Evolutionary conservation across 257 asterid species (phyloP).

Genomic region (Datura wrightii): DNA sequence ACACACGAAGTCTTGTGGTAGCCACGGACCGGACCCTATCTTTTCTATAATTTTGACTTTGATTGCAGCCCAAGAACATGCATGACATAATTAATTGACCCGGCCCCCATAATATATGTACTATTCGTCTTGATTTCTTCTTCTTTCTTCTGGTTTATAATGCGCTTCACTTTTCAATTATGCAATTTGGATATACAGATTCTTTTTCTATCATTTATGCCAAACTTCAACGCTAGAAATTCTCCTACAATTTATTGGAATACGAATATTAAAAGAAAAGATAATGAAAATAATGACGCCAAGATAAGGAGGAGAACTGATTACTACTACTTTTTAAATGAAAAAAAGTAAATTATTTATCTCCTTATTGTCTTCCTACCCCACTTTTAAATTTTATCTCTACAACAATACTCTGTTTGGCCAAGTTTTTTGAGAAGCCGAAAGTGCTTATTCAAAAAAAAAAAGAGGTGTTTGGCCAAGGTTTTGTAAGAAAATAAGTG

Average conservation of each 20-base stretch:
- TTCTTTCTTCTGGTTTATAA: conserved; percentile 26
- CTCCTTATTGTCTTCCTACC: neutral
- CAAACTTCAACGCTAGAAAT: neutral
- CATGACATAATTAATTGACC: conserved; percentile 28
- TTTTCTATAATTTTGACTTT: conserved; percentile 38
- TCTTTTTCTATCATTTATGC: conserved; percentile 26
- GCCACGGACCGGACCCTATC: conserved; percentile 38
- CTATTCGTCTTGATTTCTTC: conserved; percentile 13
- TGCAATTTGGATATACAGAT: conserved; percentile 21
- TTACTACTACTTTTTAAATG: too few species aligned
- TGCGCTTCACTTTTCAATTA: conserved; percentile 14
- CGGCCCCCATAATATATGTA: neutral
- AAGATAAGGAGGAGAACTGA: neutral
- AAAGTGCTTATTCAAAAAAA: too few species aligned
- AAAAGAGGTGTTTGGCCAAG: too few species aligned
- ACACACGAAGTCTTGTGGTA: conserved; percentile 42
- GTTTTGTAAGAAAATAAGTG: too few species aligned
- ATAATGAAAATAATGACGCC: neutral
- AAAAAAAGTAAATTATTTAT: too few species aligned
- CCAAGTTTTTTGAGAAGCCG: too few species aligned
- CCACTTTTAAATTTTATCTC: too few species aligned
- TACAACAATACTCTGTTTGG: too few species aligned
- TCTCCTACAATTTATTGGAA: neutral
- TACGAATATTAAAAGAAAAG: neutral
- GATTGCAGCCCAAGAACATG: conserved; percentile 50